Base-by-base conservation (phyloP, 306 rosid genomes). In the Parietaria judaica region DNA sequence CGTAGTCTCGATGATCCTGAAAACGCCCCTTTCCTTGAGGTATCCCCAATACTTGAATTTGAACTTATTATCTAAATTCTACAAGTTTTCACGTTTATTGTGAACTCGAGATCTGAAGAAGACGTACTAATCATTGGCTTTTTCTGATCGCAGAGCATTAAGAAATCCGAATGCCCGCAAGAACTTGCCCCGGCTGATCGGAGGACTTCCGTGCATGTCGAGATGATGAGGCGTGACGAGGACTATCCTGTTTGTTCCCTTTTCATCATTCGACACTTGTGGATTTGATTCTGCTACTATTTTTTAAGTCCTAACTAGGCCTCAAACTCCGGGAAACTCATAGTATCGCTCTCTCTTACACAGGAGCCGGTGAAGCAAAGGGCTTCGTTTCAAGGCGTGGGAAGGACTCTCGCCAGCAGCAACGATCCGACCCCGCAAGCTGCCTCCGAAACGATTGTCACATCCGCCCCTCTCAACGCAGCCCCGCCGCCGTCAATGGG, bases 1-100 rank as follows among this genome's bases (percentile, higher is more conserved):
- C 61, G 96, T 59, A 74, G 77, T 49, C 59, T 85, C 36, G 86
- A 88, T 60, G 98, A 91, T 79, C 98, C 96, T 1, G 84, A 57
- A 69, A 91, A 91, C 79, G 92, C 86, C 8, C 65, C 82, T 0
- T 91, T 91, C 74, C 69, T 91, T 63, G 86, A 85, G 90, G 98
- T 84, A 88, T 3, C 50, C 50, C 50, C 50, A 59, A 39, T 72
- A 72, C 35, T 47, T 7, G 51, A 23, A 23, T n/a, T n/a, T n/a
- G n/a, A n/a, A n/a, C n/a, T n/a, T n/a, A n/a, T n/a, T n/a, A n/a
- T n/a, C n/a, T n/a, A n/a, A n/a, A n/a, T n/a, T n/a, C n/a, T n/a
- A n/a, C n/a, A n/a, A n/a, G n/a, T n/a, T n/a, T n/a, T n/a, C n/a
- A n/a, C n/a, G 31, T 23, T 41, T 41, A 41, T n/a, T n/a, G 45